A percentile compares a stretch with the other conserved stretches of the same genome.
These are phyloP conservation scores for Diaporthe citri DNA, from an alignment of 2,329 filamentous ascomycete species.

Conservation along the genomic window DNA sequence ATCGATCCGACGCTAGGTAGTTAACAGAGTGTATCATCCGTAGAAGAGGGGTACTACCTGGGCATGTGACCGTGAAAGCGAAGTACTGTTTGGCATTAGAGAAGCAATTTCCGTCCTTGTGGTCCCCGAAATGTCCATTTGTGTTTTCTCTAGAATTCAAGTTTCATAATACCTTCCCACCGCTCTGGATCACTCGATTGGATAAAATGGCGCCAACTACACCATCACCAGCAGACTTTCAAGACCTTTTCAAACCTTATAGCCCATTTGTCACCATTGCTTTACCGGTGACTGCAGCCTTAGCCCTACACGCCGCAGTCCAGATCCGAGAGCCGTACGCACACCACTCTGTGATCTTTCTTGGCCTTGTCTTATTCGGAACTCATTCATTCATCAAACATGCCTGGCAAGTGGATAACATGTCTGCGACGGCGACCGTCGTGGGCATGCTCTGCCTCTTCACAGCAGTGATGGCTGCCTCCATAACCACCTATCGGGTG, in stretches of 20 bases:
- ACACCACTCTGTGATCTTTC: constrained; percentile 11
- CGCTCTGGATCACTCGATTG: not conserved
- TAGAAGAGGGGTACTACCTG: constrained; percentile 1
- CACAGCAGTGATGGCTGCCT: not conserved
- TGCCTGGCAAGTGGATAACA: constrained; percentile 9
- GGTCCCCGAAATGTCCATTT: not conserved
- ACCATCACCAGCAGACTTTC: not conserved
- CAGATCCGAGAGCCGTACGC: constrained; percentile 13
- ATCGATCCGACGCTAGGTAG: constrained; percentile 10
- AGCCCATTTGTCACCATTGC: constrained; percentile 19
- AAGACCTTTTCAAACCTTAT: constrained; percentile 1
- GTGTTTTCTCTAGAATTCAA: not conserved
- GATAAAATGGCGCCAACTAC: not conserved
- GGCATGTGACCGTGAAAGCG: not conserved
- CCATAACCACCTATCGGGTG: not conserved
- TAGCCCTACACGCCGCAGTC: constrained; percentile 4
- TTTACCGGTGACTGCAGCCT: constrained; percentile 4
- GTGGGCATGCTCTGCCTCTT: constrained; percentile 3
- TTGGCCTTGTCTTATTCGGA: constrained; percentile 8
- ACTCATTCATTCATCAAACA: constrained; percentile 1
- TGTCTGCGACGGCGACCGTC: not conserved
- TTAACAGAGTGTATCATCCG: constrained; percentile 14
- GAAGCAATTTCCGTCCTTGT: not conserved
- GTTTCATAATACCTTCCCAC: not conserved
- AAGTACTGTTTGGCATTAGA: not conserved